Evolutionary conservation across 768 basidiomycete species (phyloP), one percentile per base, ranked within the genome.

Genomic region (Roridomyces roridus): DNA sequence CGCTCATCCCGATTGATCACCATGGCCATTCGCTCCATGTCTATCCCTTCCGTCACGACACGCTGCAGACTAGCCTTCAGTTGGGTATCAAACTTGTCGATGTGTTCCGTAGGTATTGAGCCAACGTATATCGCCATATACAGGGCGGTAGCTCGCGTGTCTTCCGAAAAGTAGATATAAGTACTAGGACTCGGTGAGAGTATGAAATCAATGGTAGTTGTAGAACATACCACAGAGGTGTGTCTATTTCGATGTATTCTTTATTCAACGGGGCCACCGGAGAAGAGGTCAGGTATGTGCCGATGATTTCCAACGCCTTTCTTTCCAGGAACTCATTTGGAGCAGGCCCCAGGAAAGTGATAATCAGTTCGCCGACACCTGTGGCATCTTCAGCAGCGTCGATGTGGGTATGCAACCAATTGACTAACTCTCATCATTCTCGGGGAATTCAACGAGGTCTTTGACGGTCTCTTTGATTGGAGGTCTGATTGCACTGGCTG

Each of bases 1-100:
- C 95, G 87, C 73, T 93, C 90, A 64, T 97, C 94, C 46, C 94
- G 80, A 61, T 87, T 84, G 42, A 99, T 85, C 17, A 97, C 80
- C 85, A 92, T 88, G 15, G 74, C 71, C 89, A 99, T 97, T 10
- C 96, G 79, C 26, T 86, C 80, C 89, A 98, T 94, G 71, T 98
- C 93, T 45, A 98, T 78, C 4, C 91, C 94, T 49, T 89, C 85
- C 17, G 80, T 65, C 8, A 81, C 83, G 49, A 98, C 89, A 37
- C 84, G 83, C 60, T 79, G 69, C 35, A 99, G 77, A 64, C 89
- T 91, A 1, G 74, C 77, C 62, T 81, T 85, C 39, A 98, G 78
- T 67, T 83, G 86, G 25, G 74, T 76, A 55, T 86, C 82, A 66
- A 98, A 91, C 2, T 70, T 74, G n/a, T 89, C 80, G 25, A 99